Evolutionary conservation across 805 yeast species (phyloP).

Genomic region (Yarrowia keelungensis): DNA sequence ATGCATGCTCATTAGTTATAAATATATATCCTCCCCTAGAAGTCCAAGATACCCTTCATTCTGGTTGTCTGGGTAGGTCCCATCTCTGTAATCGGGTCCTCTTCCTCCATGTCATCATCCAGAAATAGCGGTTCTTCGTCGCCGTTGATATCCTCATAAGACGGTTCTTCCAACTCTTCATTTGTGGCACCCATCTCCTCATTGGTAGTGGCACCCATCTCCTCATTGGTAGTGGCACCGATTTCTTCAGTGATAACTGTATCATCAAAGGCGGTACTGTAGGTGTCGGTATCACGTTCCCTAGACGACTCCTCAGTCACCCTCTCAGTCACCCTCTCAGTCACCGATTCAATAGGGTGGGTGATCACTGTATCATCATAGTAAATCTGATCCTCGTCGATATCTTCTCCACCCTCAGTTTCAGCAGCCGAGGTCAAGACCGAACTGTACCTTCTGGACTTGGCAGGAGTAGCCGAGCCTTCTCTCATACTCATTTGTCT

Average conservation of each 20-base stretch:
- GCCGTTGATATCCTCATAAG: neutral
- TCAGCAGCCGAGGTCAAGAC: neutral
- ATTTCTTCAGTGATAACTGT: neutral
- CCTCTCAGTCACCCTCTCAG: too few species aligned
- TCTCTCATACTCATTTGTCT: neutral
- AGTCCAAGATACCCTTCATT: constrained; percentile 11
- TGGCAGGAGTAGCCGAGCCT: neutral
- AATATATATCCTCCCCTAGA: neutral
- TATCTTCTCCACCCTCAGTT: neutral
- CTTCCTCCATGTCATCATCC: constrained; percentile 21
- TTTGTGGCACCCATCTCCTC: neutral
- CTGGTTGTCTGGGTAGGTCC: constrained; percentile 24
- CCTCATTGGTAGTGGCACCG: neutral
- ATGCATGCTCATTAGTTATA: neutral
- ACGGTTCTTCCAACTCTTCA: neutral
- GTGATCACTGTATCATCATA: constrained; percentile 4
- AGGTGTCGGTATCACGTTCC: too few species aligned
- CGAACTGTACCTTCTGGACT: neutral
- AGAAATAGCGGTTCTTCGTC: constrained; percentile 26
- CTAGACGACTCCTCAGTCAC: too few species aligned
- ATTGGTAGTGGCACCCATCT: neutral
- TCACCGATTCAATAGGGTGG: neutral
- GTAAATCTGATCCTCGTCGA: constrained; percentile 3
- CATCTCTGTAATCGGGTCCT: neutral
- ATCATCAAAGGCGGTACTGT: too few species aligned